Conservation (phyloP, 2,329 filamentous ascomycete genomes). For the Sarocladiaceae sp. region DNA sequence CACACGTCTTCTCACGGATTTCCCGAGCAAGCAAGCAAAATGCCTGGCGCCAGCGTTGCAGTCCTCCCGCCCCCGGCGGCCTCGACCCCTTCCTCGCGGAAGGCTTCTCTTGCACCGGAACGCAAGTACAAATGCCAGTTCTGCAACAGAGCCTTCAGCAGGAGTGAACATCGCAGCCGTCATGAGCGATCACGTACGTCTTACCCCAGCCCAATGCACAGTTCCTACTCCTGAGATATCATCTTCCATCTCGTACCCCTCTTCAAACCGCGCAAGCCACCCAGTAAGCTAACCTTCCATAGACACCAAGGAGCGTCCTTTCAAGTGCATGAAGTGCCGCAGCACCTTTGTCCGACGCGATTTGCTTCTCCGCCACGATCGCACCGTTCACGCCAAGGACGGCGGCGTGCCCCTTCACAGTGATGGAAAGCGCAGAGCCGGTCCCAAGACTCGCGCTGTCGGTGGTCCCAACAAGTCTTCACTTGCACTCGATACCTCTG, state of each 20-base stretch:
- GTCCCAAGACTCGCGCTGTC: constrained; percentile 59
- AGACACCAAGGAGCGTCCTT: constrained; percentile 98
- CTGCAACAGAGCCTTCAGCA: constrained; percentile 93
- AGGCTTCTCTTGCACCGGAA: constrained; percentile 73
- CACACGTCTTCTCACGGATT: background rate
- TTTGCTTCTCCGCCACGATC: constrained; percentile 90
- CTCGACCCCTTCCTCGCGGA: constrained; percentile 67
- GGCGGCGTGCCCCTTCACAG: constrained; percentile 89
- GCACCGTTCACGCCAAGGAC: constrained; percentile 97
- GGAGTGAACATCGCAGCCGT: constrained; percentile 92
- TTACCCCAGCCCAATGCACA: constrained; percentile 13
- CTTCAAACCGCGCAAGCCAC: constrained; percentile 3
- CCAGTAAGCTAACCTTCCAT: constrained; percentile 13
- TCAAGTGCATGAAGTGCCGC: constrained; percentile 97
- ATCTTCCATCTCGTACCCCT: no score
- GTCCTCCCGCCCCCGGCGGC: constrained; percentile 56
- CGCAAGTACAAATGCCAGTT: constrained; percentile 99
- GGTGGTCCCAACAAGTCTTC: constrained; percentile 66
- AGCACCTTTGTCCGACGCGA: constrained; percentile 98
- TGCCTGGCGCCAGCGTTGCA: constrained; percentile 66
- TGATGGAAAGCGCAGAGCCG: constrained; percentile 81
- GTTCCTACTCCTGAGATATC: no score
- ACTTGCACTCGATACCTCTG: constrained; percentile 73
- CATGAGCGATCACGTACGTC: constrained; percentile 97
- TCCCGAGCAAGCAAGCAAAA: constrained; percentile 33